Conservation (phyloP, 176 grass and related monocot genomes). For the Oryza rufipogon region DNA sequence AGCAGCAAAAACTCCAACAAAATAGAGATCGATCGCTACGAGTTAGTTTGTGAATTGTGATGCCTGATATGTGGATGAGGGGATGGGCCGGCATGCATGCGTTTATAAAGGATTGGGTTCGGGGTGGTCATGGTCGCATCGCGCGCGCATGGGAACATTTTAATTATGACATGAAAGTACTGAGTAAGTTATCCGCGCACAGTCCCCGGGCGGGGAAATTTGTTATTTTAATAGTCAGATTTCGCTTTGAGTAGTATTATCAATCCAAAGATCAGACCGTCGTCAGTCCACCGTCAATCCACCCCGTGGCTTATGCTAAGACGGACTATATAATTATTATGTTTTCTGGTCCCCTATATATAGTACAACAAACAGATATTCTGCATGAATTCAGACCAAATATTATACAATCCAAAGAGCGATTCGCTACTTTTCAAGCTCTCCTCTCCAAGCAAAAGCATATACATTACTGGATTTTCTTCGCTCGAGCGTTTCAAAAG, state of each 20-base stretch:
- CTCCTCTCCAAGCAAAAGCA: background rate
- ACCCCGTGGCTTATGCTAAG: background rate
- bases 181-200: too few species aligned
- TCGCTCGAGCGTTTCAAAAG: background rate
- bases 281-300: background rate
- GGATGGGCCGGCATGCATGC: too few species aligned
- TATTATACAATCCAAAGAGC: background rate
- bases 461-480: background rate
- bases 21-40: too few species aligned
- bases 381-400: background rate
- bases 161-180: too few species aligned
- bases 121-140: too few species aligned
- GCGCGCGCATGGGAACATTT: too few species aligned
- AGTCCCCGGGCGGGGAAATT: too few species aligned
- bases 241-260: background rate
- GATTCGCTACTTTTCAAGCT: background rate
- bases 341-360: background rate
- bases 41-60: too few species aligned
- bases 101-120: too few species aligned
- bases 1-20: background rate
- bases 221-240: background rate
- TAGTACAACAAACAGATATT: background rate
- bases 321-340: too few species aligned
- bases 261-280: too few species aligned
- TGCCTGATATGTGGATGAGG: too few species aligned